These are phyloP conservation scores for Glebionis coronaria DNA, from an alignment of 129 eudicot genomes.

Conservation along the genomic window DNA sequence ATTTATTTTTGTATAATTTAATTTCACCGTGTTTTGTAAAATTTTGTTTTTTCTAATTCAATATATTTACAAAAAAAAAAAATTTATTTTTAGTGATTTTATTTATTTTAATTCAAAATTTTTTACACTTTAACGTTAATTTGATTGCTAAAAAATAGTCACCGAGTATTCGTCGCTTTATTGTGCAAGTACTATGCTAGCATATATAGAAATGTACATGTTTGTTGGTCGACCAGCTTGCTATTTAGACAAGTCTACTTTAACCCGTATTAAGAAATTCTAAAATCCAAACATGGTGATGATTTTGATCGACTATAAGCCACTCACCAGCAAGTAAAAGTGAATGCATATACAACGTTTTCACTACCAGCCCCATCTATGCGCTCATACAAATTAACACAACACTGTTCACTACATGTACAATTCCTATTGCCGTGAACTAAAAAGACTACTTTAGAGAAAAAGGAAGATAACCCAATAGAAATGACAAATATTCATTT, in stretches of 20 bases:
- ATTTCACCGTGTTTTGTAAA: no score
- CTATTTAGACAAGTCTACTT: not conserved
- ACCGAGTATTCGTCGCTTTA: no score
- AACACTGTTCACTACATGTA: conserved; percentile 36
- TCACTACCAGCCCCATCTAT: not conserved
- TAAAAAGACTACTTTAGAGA: conserved; percentile 7
- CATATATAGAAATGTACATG: no score
- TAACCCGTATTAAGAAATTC: conserved; percentile 9
- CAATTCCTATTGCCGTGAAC: conserved; percentile 31
- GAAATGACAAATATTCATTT: not conserved
- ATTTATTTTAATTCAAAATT: no score
- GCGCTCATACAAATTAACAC: conserved; percentile 16
- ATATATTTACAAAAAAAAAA: no score
- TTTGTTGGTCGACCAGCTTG: no score
- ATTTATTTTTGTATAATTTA: no score
- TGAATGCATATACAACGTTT: conserved; percentile 23
- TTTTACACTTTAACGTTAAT: no score
- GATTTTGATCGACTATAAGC: conserved; percentile 5
- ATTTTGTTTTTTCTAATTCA: no score
- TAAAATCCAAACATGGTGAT: conserved; percentile 4
- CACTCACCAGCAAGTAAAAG: not conserved
- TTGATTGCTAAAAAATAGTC: no score
- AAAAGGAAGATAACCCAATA: not conserved
- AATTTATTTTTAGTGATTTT: no score
- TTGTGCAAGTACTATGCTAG: no score